Evolutionary conservation across 2,329 filamentous ascomycete genomes (phyloP).

Genomic region (Trichophyton mentagrophytes): DNA sequence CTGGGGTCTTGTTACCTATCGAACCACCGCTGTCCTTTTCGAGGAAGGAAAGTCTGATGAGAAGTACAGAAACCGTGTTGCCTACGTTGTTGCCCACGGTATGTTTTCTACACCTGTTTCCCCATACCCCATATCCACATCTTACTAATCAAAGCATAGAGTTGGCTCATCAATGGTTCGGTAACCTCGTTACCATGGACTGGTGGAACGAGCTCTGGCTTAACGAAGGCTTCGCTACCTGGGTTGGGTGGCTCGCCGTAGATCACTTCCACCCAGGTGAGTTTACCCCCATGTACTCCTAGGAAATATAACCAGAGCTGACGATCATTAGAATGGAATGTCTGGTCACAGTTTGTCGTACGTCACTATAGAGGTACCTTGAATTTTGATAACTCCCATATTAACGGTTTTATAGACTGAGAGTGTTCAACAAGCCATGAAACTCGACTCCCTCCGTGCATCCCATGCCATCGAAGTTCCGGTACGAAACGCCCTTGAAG

Average conservation of each 20-base stretch:
- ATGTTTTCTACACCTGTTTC: slow-evolving; percentile 8
- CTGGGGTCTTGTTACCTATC: slow-evolving; percentile 92
- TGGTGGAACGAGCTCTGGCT: slow-evolving; percentile 94
- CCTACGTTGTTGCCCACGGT: slow-evolving; percentile 90
- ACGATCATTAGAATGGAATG: slow-evolving; percentile 62
- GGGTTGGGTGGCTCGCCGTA: slow-evolving; percentile 90
- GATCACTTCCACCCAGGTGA: slow-evolving; percentile 73
- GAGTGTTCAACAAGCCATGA: slow-evolving; percentile 81
- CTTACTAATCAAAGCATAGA: slow-evolving; percentile 37
- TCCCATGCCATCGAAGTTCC: slow-evolving; percentile 95
- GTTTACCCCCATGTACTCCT: slow-evolving; percentile 9
- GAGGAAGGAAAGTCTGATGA: slow-evolving; percentile 85
- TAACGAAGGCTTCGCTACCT: slow-evolving; percentile 94
- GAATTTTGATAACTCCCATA: slow-evolving; percentile 18
- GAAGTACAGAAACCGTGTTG: slow-evolving; percentile 82
- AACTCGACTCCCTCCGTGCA: slow-evolving; percentile 75
- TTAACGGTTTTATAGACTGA: slow-evolving; percentile 51
- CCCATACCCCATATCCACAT: not conserved
- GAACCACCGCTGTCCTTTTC: slow-evolving; percentile 90
- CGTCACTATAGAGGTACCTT: slow-evolving; percentile 44
- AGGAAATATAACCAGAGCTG: slow-evolving; percentile 10
- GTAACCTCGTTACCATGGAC: slow-evolving; percentile 90
- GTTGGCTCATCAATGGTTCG: slow-evolving; percentile 92
- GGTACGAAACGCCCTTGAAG: slow-evolving; percentile 82
- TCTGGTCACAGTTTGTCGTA: slow-evolving; percentile 92